Conservation (phyloP, 1,139 yeast genomes). For the Yamadazyma diospyri region DNA sequence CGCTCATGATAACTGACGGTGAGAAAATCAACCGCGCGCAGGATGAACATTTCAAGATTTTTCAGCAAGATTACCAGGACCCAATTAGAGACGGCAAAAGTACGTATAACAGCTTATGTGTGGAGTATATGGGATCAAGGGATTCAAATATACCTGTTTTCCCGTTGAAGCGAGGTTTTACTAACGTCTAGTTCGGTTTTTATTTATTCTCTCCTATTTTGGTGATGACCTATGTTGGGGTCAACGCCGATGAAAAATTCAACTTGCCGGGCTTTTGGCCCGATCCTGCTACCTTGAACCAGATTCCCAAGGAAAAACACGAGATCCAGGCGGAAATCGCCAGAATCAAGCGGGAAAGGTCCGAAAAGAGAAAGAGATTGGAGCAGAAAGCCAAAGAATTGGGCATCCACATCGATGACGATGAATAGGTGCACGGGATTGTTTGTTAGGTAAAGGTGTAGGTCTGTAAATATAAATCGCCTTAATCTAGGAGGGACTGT, state of each 20-base stretch:
- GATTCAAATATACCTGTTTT: no score
- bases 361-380: slow-evolving; percentile 67
- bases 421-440: slow-evolving; percentile 8
- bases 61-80: slow-evolving; percentile 47
- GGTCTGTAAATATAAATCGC: no score
- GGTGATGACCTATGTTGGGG: slow-evolving; percentile 89
- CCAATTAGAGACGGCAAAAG: slow-evolving; percentile 67
- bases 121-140: no score
- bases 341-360: slow-evolving; percentile 70
- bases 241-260: slow-evolving; percentile 82
- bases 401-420: slow-evolving; percentile 51
- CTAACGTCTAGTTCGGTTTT: slow-evolving; percentile 63
- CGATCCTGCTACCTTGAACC: slow-evolving; percentile 85
- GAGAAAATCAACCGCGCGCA: slow-evolving; percentile 1
- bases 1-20: slow-evolving; percentile 12
- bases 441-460: no score
- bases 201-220: slow-evolving; percentile 82
- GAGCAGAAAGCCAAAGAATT: slow-evolving; percentile 69
- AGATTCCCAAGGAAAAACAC: slow-evolving; percentile 88
- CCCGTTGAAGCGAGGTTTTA: no score
- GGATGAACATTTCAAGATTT: slow-evolving; percentile 18
- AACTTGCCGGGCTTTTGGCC: slow-evolving; percentile 98
- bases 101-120: slow-evolving; percentile 39
- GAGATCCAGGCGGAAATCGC: slow-evolving; percentile 91
- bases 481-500: no score